phyloP scores from a whole-genome alignment of 1,284 basidiomycete genomes.

The Ceratobasidium sp. region DNA sequence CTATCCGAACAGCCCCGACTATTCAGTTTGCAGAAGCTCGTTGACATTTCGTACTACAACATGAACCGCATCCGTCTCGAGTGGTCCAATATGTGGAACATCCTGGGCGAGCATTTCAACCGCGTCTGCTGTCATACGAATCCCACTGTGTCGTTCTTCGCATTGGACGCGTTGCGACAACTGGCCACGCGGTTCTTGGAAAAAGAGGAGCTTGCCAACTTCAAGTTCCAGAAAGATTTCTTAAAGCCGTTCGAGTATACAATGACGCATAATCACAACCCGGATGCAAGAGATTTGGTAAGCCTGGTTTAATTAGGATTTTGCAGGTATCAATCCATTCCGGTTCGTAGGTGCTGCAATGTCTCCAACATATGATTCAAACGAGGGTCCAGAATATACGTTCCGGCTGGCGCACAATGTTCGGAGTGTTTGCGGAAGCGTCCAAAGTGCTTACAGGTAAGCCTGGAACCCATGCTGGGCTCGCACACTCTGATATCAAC shows the following conservation, averaged over 20 bases:
- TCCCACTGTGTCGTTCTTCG: constrained; percentile 95
- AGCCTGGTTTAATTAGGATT: constrained; percentile 41
- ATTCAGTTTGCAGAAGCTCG: constrained; percentile 98
- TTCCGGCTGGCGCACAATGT: constrained; percentile 99
- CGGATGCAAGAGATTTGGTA: constrained; percentile 97
- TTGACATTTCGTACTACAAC: constrained; percentile 99
- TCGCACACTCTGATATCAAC: constrained; percentile 8
- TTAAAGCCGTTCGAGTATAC: constrained; percentile 98
- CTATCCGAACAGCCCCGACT: constrained; percentile 90
- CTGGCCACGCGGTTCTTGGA: constrained; percentile 98
- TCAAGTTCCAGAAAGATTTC: constrained; percentile 99
- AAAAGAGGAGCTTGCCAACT: constrained; percentile 97
- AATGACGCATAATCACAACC: constrained; percentile 95
- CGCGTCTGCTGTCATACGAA: constrained; percentile 99
- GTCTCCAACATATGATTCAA: constrained; percentile 99
- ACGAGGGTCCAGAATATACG: constrained; percentile 93
- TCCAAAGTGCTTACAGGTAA: constrained; percentile 90
- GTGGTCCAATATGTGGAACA: constrained; percentile 98
- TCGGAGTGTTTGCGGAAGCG: constrained; percentile 95
- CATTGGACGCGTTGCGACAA: constrained; percentile 96
- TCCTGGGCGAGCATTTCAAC: constrained; percentile 98
- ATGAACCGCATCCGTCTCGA: constrained; percentile 98
- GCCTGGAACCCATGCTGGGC: constrained; percentile 42
- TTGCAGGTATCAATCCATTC: constrained; percentile 24
- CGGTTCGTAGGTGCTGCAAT: constrained; percentile 81